These are phyloP conservation scores for Colletotrichum trifolii DNA, from an alignment of 2,329 filamentous ascomycete species.

Conservation along the genomic window DNA sequence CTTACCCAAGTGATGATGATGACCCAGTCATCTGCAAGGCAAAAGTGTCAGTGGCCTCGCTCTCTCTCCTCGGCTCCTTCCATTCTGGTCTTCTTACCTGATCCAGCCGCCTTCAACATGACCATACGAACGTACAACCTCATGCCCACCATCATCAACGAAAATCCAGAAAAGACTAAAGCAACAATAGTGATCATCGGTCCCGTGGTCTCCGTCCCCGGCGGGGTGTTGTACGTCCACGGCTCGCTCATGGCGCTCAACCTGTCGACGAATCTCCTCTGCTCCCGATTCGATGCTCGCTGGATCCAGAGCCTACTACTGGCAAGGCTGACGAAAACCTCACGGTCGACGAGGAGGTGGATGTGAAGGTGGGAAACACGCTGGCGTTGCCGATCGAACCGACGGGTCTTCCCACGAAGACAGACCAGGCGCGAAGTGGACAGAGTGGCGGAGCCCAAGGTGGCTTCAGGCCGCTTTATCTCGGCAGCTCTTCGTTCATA, in stretches of 20 bases:
- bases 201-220: slow-evolving; percentile 46
- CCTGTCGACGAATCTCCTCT: neutral
- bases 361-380: neutral
- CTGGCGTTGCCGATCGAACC: slow-evolving; percentile 23
- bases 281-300: neutral
- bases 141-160: slow-evolving; percentile 45
- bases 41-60: neutral
- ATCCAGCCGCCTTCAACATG: slow-evolving; percentile 49
- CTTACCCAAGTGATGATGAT: slow-evolving; percentile 43
- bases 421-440: slow-evolving; percentile 17
- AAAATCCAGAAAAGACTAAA: slow-evolving; percentile 43
- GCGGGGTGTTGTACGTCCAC: slow-evolving; percentile 51
- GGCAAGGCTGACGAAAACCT: slow-evolving; percentile 11
- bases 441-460: slow-evolving; percentile 20
- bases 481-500: slow-evolving; percentile 18
- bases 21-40: slow-evolving; percentile 35
- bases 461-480: slow-evolving; percentile 24
- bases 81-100: slow-evolving; percentile 39
- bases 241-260: slow-evolving; percentile 19
- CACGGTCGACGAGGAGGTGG: neutral
- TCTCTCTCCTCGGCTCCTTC: too few relatives aligned
- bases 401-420: neutral
- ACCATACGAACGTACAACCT: slow-evolving; percentile 49
- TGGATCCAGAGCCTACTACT: neutral
- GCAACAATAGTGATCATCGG: slow-evolving; percentile 46